phyloP scores from a whole-genome alignment of 2,329 filamentous ascomycete species.

The Stenocarpella maydis region DNA sequence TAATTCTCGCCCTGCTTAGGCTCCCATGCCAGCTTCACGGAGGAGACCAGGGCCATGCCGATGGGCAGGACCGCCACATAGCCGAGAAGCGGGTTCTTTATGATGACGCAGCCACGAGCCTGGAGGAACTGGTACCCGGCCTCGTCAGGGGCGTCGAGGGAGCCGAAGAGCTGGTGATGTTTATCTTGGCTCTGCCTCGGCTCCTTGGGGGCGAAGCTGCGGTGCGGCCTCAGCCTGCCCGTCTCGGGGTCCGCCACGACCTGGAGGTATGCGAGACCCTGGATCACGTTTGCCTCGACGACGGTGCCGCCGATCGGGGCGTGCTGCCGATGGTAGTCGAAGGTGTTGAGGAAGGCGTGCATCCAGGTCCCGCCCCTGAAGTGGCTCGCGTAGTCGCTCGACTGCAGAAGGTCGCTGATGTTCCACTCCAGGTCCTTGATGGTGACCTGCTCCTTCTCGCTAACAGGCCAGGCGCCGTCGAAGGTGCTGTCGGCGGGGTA shows the following conservation, averaged over 20 bases:
- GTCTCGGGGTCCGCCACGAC: neutral
- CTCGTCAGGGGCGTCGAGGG: neutral
- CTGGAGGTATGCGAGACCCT: neutral
- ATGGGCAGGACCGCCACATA: neutral
- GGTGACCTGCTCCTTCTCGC: neutral
- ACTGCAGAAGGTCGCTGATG: neutral
- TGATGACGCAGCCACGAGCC: slow-evolving; percentile 1
- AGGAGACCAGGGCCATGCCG: neutral
- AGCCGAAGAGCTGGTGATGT: neutral
- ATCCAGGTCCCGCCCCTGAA: neutral
- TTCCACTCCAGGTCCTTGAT: neutral
- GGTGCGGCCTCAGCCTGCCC: neutral
- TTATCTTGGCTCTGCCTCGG: neutral
- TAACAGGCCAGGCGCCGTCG: neutral
- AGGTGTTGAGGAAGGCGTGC: neutral
- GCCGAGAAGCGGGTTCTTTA: slow-evolving; percentile 1
- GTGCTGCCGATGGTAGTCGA: slow-evolving; percentile 8
- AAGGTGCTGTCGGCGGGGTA: slow-evolving; percentile 1
- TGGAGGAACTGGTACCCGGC: neutral
- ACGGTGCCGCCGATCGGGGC: neutral
- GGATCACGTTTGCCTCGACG: neutral
- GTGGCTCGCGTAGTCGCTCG: neutral
- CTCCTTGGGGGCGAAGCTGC: neutral
- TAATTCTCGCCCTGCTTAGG: neutral
- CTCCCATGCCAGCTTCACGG: neutral